Evolutionary conservation across 2,329 filamentous ascomycete species (phyloP).

Genomic region (Fragosphaeria purpurea): DNA sequence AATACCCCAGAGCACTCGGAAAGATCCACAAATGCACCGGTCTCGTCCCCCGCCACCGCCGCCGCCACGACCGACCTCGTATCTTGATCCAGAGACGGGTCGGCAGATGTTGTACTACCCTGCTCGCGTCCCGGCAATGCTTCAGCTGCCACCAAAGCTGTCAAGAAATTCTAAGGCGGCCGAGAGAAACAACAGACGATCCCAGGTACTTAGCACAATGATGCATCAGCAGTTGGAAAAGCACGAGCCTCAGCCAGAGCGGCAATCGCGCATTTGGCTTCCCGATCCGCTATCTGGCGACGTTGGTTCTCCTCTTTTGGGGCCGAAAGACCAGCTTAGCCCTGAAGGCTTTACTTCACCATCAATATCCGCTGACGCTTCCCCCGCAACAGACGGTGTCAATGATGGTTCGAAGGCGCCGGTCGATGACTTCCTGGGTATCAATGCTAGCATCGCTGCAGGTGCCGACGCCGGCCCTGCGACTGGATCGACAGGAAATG

Average conservation of each 20-base stretch:
- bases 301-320: conserved; percentile 9
- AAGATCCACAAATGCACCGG: too few relatives aligned
- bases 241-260: conserved; percentile 7
- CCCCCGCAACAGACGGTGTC: too few relatives aligned
- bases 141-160: conserved; percentile 82
- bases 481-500: not conserved
- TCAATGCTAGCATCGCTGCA: not conserved
- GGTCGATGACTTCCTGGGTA: not conserved
- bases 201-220: conserved; percentile 61
- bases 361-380: not conserved
- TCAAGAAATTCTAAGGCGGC: conserved; percentile 60
- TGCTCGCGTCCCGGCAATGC: conserved; percentile 83
- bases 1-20: too few relatives aligned
- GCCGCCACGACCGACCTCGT: conserved; percentile 41
- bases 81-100: conserved; percentile 53
- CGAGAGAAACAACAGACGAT: conserved; percentile 59
- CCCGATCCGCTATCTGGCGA: conserved; percentile 35
- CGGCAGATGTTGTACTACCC: conserved; percentile 91
- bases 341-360: not conserved
- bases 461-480: conserved; percentile 1
- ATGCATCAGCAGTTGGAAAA: conserved; percentile 18
- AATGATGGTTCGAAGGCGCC: too few relatives aligned
- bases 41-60: conserved; percentile 5
- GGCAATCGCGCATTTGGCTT: conserved; percentile 33
- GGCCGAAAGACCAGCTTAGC: not conserved